These are phyloP conservation scores for Rhododendron mucronatum DNA, from an alignment of 148 eudicot genomes.

Conservation along the genomic window DNA sequence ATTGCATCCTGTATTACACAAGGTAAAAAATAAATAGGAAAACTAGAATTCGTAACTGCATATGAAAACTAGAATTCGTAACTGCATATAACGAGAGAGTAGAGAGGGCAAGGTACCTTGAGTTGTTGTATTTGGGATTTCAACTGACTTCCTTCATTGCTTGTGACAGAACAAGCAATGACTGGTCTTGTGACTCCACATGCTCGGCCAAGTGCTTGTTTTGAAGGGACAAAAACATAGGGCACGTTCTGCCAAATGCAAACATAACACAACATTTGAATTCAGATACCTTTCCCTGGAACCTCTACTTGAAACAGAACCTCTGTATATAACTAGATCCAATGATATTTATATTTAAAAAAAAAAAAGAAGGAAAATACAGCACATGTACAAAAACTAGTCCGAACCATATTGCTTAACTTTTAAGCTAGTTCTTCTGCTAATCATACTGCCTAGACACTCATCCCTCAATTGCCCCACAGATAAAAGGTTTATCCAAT, in stretches of 20 bases:
- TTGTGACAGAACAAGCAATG: constrained; percentile 92
- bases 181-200: constrained; percentile 93
- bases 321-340: neutral
- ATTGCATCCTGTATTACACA: constrained; percentile 63
- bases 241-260: constrained; percentile 72
- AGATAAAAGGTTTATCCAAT: neutral
- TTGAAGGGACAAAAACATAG: constrained; percentile 87
- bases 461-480: neutral
- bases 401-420: neutral
- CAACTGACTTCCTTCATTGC: constrained; percentile 92
- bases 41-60: neutral
- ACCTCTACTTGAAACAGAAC: neutral
- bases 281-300: neutral
- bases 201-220: constrained; percentile 95
- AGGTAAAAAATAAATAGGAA: neutral
- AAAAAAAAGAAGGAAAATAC: neutral
- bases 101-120: constrained; percentile 42
- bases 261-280: neutral
- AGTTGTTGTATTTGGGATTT: constrained; percentile 82
- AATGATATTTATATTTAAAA: neutral
- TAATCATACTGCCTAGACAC: neutral
- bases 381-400: neutral
- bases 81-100: neutral
- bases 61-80: neutral
- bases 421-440: neutral